Evolutionary conservation across 2,329 filamentous ascomycete species (phyloP).

Genomic region (Ceratocystis lukuohia): DNA sequence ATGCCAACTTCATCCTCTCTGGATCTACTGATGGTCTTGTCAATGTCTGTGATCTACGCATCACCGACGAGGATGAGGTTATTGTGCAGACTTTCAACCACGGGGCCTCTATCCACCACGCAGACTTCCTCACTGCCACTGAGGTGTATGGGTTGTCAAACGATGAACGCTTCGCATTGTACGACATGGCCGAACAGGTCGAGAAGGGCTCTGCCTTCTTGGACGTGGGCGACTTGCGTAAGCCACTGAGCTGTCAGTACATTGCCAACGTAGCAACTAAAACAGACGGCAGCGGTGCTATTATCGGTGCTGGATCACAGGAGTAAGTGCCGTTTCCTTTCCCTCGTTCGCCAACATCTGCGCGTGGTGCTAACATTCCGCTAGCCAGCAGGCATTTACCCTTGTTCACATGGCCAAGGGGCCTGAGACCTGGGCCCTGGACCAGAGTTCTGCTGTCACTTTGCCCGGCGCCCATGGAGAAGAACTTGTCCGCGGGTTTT

Average conservation of each 20-base stretch:
- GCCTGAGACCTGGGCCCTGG: slow-evolving; percentile 39
- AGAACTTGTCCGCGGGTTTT: slow-evolving; percentile 51
- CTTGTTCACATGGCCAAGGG: slow-evolving; percentile 44
- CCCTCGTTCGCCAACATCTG: neutral
- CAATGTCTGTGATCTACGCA: slow-evolving; percentile 59
- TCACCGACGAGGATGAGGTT: slow-evolving; percentile 63
- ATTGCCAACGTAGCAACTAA: slow-evolving; percentile 53
- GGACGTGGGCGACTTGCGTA: slow-evolving; percentile 57
- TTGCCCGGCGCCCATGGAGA: slow-evolving; percentile 49
- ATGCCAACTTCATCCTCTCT: slow-evolving; percentile 52
- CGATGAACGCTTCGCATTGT: slow-evolving; percentile 64
- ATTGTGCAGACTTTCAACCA: slow-evolving; percentile 69
- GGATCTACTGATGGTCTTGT: slow-evolving; percentile 70
- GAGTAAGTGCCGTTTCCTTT: slow-evolving; percentile 37
- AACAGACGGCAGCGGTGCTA: slow-evolving; percentile 42
- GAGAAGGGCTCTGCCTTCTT: slow-evolving; percentile 42
- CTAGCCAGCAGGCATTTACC: slow-evolving; percentile 43
- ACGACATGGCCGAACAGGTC: slow-evolving; percentile 52
- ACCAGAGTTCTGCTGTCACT: slow-evolving; percentile 42
- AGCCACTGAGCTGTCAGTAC: slow-evolving; percentile 57
- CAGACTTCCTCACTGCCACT: slow-evolving; percentile 52
- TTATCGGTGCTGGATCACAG: slow-evolving; percentile 52
- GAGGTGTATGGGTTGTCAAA: slow-evolving; percentile 62
- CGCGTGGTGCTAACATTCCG: neutral
- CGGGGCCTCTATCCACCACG: slow-evolving; percentile 58